Evolutionary conservation across 2,329 filamentous ascomycete genomes (phyloP).

Genomic region (Fusarium sp.): DNA sequence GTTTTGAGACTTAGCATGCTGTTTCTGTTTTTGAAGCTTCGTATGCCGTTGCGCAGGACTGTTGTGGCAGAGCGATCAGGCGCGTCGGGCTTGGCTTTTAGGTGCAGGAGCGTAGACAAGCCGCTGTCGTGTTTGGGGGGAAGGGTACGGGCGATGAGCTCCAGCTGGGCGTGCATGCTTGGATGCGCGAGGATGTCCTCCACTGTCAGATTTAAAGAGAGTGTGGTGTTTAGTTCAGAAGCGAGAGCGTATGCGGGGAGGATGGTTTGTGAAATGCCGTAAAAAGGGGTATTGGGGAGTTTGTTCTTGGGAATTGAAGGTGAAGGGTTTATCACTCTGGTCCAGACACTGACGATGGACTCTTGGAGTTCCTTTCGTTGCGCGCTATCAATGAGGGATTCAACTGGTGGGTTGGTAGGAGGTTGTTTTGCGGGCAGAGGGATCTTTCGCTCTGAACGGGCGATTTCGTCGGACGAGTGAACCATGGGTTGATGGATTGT

Average conservation of each 20-base stretch:
- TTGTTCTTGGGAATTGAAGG: slow-evolving; percentile 56
- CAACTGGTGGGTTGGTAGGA: slow-evolving; percentile 29
- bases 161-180: slow-evolving; percentile 63
- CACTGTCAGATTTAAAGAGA: slow-evolving; percentile 57
- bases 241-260: slow-evolving; percentile 63
- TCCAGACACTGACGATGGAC: slow-evolving; percentile 60
- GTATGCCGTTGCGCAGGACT: slow-evolving; percentile 39
- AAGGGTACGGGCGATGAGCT: slow-evolving; percentile 53
- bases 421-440: slow-evolving; percentile 52
- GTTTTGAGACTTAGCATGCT: slow-evolving; percentile 45
- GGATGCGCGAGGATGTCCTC: slow-evolving; percentile 64
- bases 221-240: slow-evolving; percentile 57
- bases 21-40: slow-evolving; percentile 38
- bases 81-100: slow-evolving; percentile 1
- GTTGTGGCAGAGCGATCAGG: slow-evolving; percentile 15
- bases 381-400: slow-evolving; percentile 53
- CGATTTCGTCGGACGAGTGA: slow-evolving; percentile 57
- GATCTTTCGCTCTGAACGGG: slow-evolving; percentile 55
- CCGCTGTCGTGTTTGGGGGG: slow-evolving; percentile 27
- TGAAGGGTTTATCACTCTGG: slow-evolving; percentile 57
- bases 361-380: slow-evolving; percentile 57
- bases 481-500: slow-evolving; percentile 61
- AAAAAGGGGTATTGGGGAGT: slow-evolving; percentile 62
- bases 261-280: slow-evolving; percentile 63
- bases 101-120: slow-evolving; percentile 26